Evolutionary conservation across 306 rosid genomes (phyloP), one percentile per base, ranked within the genome.

Genomic region (Astragalus glycyphyllos): DNA sequence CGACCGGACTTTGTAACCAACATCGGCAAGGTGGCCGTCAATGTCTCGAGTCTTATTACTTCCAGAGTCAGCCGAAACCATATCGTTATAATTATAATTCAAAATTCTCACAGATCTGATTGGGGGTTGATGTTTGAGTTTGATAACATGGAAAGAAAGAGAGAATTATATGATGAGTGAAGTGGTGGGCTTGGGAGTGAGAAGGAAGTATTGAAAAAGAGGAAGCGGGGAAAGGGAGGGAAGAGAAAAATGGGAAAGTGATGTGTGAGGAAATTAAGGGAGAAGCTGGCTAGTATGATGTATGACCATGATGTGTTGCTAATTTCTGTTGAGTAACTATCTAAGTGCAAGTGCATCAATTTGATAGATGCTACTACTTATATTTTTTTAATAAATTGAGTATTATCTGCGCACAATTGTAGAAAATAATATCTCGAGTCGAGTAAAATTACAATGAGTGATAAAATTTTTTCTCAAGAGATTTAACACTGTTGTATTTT

Each of bases 1-100:
- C 50, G 91, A 75, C n/a, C 86, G 81, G 65, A 91, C 90, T 71
- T 72, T 89, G 77, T 91, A 91, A 3, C 97, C 96, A 0, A 90
- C 93, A 6, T 76, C 91, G 63, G 89, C 95, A 8, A 92, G 91
- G 6, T 47, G 83, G 6, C 84, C 85, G 11, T 87, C 96, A 65
- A 89, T 85, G 8, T 87, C 91, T 13, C 65, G 61, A 11, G 80
- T 82, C 16, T 81, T 81, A 54, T 83, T 81, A 54, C 81, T 79
- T 31, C 55, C 29, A 15, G 78, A 74, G 20, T 81, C 55, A 16
- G 88, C 82, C 8, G 85, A 85, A 17, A 58, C 92, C 96, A 85
- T 88, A 0, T 37, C 17, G 1, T 4, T 11, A 6, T 14, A 20
- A 1, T 23, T 13, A 47, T 47, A 8, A 40, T 40, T 40, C 45